Evolutionary conservation across 1,284 basidiomycete species (phyloP).

Genomic region (Trametes polyzona): DNA sequence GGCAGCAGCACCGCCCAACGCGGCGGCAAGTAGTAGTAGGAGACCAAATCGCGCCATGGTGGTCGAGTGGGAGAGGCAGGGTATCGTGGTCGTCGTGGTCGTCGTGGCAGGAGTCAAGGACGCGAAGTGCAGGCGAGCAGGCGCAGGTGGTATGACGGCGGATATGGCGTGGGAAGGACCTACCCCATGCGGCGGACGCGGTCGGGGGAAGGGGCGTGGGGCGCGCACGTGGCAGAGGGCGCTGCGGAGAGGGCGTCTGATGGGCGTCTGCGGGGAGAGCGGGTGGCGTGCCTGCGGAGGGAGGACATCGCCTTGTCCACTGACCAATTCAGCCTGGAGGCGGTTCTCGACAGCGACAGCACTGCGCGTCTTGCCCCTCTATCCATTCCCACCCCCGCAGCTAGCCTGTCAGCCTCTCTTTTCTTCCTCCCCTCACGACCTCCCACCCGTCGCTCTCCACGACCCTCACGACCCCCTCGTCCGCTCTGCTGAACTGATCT

Average conservation of each 20-base stretch:
- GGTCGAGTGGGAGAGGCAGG: slow-evolving; percentile 9
- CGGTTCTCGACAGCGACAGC: slow-evolving; percentile 8
- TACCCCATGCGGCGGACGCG: slow-evolving; percentile 3
- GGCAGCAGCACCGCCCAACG: slow-evolving; percentile 39
- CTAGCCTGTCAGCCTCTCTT: slow-evolving; percentile 9
- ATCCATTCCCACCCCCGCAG: slow-evolving; percentile 2
- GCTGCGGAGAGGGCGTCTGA: slow-evolving; percentile 7
- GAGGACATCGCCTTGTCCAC: background rate
- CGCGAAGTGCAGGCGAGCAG: slow-evolving; percentile 3
- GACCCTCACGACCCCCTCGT: slow-evolving; percentile 14
- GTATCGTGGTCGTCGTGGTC: slow-evolving; percentile 23
- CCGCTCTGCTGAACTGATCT: background rate
- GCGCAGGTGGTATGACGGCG: slow-evolving; percentile 16
- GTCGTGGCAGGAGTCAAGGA: slow-evolving; percentile 12
- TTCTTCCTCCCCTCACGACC: slow-evolving; percentile 11
- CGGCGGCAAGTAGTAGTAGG: slow-evolving; percentile 43
- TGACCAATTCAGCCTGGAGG: slow-evolving; percentile 6
- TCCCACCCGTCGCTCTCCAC: slow-evolving; percentile 5
- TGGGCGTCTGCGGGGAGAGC: background rate
- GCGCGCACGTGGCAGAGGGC: background rate
- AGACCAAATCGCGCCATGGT: slow-evolving; percentile 49
- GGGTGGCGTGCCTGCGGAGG: background rate
- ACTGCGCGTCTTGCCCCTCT: slow-evolving; percentile 6
- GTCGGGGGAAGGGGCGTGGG: slow-evolving; percentile 1
- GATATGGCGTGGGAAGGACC: slow-evolving; percentile 23